Percentiles rank a stretch among this genome's conserved stretches.
Conservation (phyloP, 2,329 filamentous ascomycete genomes). For the Basipetospora sp. region DNA sequence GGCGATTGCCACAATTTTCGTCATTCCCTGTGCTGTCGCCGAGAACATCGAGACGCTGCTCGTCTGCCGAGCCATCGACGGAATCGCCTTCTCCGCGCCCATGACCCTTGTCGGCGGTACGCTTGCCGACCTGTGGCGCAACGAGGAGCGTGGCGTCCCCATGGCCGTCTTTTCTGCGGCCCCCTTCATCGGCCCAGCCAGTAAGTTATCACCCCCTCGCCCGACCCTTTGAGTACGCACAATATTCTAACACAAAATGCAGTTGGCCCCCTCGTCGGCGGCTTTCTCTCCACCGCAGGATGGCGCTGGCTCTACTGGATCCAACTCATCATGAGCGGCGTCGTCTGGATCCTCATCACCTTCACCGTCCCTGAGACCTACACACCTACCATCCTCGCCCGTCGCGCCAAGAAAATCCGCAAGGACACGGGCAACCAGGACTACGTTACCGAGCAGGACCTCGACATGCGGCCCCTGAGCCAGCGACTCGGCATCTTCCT, state of each 20-base stretch:
- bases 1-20: constrained; percentile 57
- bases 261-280: constrained; percentile 61
- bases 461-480: constrained; percentile 54
- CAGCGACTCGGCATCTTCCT: constrained; percentile 63
- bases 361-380: constrained; percentile 90
- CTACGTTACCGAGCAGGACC: constrained; percentile 66
- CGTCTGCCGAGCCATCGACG: constrained; percentile 62
- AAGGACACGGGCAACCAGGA: constrained; percentile 50
- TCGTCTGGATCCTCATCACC: constrained; percentile 60
- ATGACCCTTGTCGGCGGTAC: constrained; percentile 79
- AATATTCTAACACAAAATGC: not conserved
- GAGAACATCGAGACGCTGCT: constrained; percentile 64
- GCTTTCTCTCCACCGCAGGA: constrained; percentile 52
- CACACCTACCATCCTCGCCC: constrained; percentile 59
- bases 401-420: constrained; percentile 56
- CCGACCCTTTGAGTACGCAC: not conserved
- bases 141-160: constrained; percentile 69
- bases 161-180: constrained; percentile 78
- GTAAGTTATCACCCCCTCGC: constrained; percentile 16
- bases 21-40: constrained; percentile 65
- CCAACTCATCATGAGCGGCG: constrained; percentile 58
- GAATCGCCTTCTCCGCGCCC: constrained; percentile 70
- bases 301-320: constrained; percentile 86
- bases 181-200: constrained; percentile 68
- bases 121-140: constrained; percentile 69